phyloP scores from a whole-genome alignment of 1,284 basidiomycete species.

The Sanghuangporus sanghuang region DNA sequence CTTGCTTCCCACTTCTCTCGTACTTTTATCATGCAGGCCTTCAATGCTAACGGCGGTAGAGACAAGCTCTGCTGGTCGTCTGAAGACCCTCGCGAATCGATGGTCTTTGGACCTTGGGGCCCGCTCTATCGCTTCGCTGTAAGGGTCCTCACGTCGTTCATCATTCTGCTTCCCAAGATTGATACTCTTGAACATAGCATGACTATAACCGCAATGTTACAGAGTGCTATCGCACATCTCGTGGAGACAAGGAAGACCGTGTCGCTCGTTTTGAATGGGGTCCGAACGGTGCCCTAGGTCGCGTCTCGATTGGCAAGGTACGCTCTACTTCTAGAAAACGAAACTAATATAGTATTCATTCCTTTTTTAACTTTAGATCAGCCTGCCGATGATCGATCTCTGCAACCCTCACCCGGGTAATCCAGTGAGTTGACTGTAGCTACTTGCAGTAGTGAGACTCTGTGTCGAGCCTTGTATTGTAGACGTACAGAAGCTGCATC shows the following conservation, averaged over 20 bases:
- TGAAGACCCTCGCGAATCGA: slow-evolving; percentile 75
- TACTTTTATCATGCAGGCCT: slow-evolving; percentile 24
- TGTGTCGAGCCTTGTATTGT: slow-evolving; percentile 22
- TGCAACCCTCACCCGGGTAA: slow-evolving; percentile 58
- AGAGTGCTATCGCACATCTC: slow-evolving; percentile 69
- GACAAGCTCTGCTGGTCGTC: slow-evolving; percentile 81
- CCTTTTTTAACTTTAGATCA: slow-evolving; percentile 43
- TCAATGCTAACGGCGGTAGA: slow-evolving; percentile 51
- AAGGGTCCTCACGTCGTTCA: slow-evolving; percentile 22
- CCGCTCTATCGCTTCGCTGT: slow-evolving; percentile 78
- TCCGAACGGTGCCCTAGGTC: slow-evolving; percentile 70
- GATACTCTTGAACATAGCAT: slow-evolving; percentile 42
- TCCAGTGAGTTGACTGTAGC: slow-evolving; percentile 37
- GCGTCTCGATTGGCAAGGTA: slow-evolving; percentile 78
- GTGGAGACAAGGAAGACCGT: slow-evolving; percentile 75
- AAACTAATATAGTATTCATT: neutral
- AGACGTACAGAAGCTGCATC: slow-evolving; percentile 67
- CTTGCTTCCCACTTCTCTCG: slow-evolving; percentile 17
- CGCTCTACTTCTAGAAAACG: slow-evolving; percentile 18
- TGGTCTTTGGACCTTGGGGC: slow-evolving; percentile 75
- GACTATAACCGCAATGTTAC: slow-evolving; percentile 58
- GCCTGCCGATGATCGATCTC: slow-evolving; percentile 73
- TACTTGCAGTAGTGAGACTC: neutral
- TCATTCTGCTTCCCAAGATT: slow-evolving; percentile 20
- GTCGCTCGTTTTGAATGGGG: slow-evolving; percentile 84